phyloP scores from a whole-genome alignment of 352 stramenopile species.

The Hyaloperonospora brassicae region DNA sequence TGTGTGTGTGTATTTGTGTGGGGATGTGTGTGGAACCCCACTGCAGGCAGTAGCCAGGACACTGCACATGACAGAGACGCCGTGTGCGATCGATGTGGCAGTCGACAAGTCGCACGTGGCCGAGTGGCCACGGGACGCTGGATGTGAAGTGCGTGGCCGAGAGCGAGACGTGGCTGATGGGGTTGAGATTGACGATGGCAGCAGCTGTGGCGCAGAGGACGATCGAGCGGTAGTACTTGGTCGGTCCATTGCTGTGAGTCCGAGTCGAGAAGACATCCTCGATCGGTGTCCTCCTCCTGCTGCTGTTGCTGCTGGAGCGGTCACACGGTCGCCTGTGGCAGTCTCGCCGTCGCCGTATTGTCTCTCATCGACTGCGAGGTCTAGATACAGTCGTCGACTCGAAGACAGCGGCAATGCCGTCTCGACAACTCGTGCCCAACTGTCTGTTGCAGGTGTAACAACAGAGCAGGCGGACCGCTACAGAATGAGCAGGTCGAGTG shows the following conservation, averaged over 20 bases:
- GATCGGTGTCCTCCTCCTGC: slow-evolving; percentile 13
- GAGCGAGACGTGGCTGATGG: slow-evolving; percentile 13
- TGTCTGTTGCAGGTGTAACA: slow-evolving; percentile 21
- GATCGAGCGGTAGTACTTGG: slow-evolving; percentile 1
- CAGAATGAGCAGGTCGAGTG: slow-evolving; percentile 24
- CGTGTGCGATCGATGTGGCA: slow-evolving; percentile 4
- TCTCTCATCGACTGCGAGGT: slow-evolving; percentile 15
- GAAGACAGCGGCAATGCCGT: slow-evolving; percentile 12
- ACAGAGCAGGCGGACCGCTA: slow-evolving; percentile 26
- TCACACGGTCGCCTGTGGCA: neutral
- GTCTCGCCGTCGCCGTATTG: slow-evolving; percentile 11
- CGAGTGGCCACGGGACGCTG: neutral
- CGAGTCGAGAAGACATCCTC: slow-evolving; percentile 21
- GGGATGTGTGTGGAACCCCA: too few relatives aligned
- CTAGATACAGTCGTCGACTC: slow-evolving; percentile 21
- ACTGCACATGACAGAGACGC: slow-evolving; percentile 16
- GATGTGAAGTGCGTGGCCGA: slow-evolving; percentile 7
- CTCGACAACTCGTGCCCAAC: slow-evolving; percentile 5
- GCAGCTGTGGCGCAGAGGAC: neutral
- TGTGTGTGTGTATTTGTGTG: neutral
- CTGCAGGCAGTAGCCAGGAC: slow-evolving; percentile 21
- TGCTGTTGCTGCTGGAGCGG: neutral
- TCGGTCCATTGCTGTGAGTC: slow-evolving; percentile 18
- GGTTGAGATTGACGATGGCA: slow-evolving; percentile 10
- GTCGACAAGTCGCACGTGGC: slow-evolving; percentile 8